Evolutionary conservation across 306 rosid genomes (phyloP), one percentile per base, ranked within the genome.

Genomic region (Hylodesmum podocarpum): DNA sequence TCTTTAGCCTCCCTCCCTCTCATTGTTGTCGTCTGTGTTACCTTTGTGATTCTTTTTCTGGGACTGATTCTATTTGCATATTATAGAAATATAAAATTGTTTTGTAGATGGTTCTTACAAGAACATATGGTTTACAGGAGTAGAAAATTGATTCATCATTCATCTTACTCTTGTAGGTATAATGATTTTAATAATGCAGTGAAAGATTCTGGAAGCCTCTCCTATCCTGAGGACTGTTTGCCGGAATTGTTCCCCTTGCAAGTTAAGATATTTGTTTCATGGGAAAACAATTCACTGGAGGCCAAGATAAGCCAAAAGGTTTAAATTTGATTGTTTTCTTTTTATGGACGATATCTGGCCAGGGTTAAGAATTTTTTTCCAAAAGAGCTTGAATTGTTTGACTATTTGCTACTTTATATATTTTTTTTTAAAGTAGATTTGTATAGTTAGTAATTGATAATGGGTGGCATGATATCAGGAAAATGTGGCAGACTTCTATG

Each of bases 281-380:
- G 86, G 87, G 91, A 88, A 65, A 87, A 90, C 83, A 86, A 85
- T 80, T 89, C 91, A 5, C 83, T 91, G 81, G 81, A 70, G 14
- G 97, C 88, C 65, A 94, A 86, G 84, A 85, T 94, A 80, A 78
- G 81, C 87, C 86, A 83, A 80, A 86, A 88, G 97, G 98, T 94
- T 62, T 53, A 77, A 68, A 54, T 76, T 41, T 68, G 14, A 37
- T 73, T 63, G 22, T 69, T 63, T 66, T 61, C 50, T 33, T 79
- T 34, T 82, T 82, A 40, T 47, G 6, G 58, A 64, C 61, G 72
- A 29, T 63, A 15, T 62, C 31, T 69, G 59, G 65, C 24, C 21
- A 27, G 72, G 37, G 73, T 68, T 72, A 50, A 18, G 14, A 19
- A 46, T n/a, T 50, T 50, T 51, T 12, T 67, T 53, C 65, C 65